Evolutionary conservation across 2,329 filamentous ascomycete genomes (phyloP), one percentile per base, ranked within the genome.

Genomic region (Fusarium devonianum): DNA sequence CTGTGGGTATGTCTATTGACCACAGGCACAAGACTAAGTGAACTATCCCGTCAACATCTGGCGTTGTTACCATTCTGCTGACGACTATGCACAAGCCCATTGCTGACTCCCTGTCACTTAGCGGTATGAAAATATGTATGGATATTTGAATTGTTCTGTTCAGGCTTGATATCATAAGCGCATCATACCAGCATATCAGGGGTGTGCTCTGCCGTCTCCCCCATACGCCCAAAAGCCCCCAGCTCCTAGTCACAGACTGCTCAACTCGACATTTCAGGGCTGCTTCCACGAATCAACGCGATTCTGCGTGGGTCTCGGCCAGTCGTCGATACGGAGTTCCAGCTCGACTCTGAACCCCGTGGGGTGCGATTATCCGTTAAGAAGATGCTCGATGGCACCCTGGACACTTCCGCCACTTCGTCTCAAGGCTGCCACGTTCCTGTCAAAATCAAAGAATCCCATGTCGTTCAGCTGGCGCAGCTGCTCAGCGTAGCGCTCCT

Each of bases 381-480:
- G 72, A 46, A 95, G 74, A 66, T 90, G 85, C 73, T 94, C 89
- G 42, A 95, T 84, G 5, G 90, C 94, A 9, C 93, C 94, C 70
- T 97, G 92, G 29, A 97, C 94, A 69, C 90, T 97, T 9, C 94
- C 94, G 7, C 94, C 94, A 52, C 90, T 90, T 65, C 93, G 83
- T 71, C 93, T 82, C 66, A 99, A 75, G 5, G 94, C 94, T 46
- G 89, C 86, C 22, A 99, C 85, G 64, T 99, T 99, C 62, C 89
- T 79, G 41, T 99, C 93, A 67, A 97, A 99, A 68, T 99, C 92
- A 69, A 86, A 96, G 75, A 99, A 99, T 3, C 94, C 94, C 94
- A 99, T 99, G 60, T 97, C 94, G 71, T 99, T 99, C 56, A 99
- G 76, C 74, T 97, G 92, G 52, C 91, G 81, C 38, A 99, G 78